Evolutionary conservation across 2,329 filamentous ascomycete genomes (phyloP).

Genomic region (Endoconidiophora polonica): DNA sequence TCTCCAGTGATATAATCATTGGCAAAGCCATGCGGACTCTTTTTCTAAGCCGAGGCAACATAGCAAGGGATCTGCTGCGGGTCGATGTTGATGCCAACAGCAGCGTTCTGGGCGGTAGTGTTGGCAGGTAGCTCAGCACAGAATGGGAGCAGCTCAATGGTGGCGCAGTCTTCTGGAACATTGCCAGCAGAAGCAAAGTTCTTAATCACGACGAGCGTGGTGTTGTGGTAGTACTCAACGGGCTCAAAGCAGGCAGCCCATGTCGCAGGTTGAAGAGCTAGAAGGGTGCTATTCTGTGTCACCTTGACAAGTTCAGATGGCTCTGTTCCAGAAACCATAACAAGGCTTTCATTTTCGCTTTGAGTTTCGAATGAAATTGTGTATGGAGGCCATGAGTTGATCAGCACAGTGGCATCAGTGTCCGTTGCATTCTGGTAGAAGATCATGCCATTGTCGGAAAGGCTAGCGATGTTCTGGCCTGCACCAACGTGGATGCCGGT

Average conservation of each 20-base stretch:
- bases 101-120: conserved; percentile 14
- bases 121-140: conserved; percentile 24
- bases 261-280: conserved; percentile 18
- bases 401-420: conserved; percentile 22
- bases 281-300: conserved; percentile 22
- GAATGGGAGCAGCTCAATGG: conserved; percentile 27
- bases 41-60: conserved; percentile 9
- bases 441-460: conserved; percentile 25
- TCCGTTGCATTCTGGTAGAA: conserved; percentile 36
- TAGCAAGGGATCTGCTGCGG: conserved; percentile 7
- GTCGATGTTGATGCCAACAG: background rate
- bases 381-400: conserved; percentile 25
- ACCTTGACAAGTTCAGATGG: conserved; percentile 22
- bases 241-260: conserved; percentile 28
- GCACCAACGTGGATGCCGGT: conserved; percentile 22
- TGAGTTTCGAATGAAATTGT: conserved; percentile 23
- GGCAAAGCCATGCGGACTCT: background rate
- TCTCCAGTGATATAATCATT: background rate
- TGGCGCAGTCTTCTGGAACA: conserved; percentile 25
- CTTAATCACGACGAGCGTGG: conserved; percentile 18
- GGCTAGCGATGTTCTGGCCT: conserved; percentile 23
- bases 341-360: conserved; percentile 17
- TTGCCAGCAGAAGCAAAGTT: conserved; percentile 14
- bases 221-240: conserved; percentile 25
- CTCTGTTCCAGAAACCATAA: conserved; percentile 18